Percentiles rank a stretch among this genome's conserved stretches.
phyloP scores from a whole-genome alignment of 768 basidiomycete species.

The Tulasnella sp. region DNA sequence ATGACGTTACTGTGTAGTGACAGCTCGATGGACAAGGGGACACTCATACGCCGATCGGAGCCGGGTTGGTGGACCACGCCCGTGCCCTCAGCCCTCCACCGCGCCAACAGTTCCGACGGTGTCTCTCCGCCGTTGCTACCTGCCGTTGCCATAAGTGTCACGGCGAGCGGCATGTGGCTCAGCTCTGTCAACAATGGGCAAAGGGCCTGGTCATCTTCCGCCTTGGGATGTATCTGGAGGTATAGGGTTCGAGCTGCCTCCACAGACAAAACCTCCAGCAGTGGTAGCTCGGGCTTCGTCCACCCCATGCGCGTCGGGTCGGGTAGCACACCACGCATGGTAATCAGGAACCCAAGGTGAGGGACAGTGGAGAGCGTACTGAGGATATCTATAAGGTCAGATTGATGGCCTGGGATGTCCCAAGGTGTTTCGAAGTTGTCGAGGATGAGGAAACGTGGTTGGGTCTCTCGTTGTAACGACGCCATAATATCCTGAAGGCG shows the following conservation, averaged over 20 bases:
- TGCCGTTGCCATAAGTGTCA: constrained; percentile 29
- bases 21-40: constrained; percentile 22
- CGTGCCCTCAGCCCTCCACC: constrained; percentile 12
- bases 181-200: constrained; percentile 22
- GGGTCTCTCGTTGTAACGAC: constrained; percentile 21
- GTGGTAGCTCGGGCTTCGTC: background rate
- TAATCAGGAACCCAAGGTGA: constrained; percentile 28
- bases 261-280: background rate
- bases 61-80: background rate
- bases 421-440: constrained; percentile 37
- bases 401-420: constrained; percentile 24
- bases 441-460: constrained; percentile 28
- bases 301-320: background rate
- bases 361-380: constrained; percentile 22
- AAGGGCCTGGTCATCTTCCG: constrained; percentile 22
- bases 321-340: constrained; percentile 25
- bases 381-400: constrained; percentile 24
- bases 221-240: constrained; percentile 20
- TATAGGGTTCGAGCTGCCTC: constrained; percentile 19
- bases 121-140: constrained; percentile 12
- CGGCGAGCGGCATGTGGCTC: constrained; percentile 28
- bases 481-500: constrained; percentile 18
- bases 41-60: constrained; percentile 19
- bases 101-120: constrained; percentile 2
- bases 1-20: constrained; percentile 22